Conservation (phyloP, 768 basidiomycete species). For the Austroboletus festivus region DNA sequence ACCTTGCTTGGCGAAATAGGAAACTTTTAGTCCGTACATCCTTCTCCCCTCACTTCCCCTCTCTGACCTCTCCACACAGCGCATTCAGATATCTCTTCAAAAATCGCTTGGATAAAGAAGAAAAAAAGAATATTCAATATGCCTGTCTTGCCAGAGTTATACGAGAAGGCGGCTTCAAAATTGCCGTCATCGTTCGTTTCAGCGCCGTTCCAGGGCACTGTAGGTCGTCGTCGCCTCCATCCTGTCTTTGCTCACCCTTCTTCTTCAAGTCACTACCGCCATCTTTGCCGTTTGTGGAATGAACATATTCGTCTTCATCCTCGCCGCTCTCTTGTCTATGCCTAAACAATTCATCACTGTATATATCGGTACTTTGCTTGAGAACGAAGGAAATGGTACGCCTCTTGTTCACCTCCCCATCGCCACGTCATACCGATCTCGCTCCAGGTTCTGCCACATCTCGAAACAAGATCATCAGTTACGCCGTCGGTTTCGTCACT, state of each 20-base stretch:
- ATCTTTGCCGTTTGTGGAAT: constrained; percentile 90
- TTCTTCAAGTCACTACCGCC: constrained; percentile 70
- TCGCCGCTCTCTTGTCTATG: constrained; percentile 79
- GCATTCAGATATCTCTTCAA: constrained; percentile 82
- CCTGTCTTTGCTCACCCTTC: neutral
- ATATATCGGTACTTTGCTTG: constrained; percentile 82
- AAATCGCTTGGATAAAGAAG: constrained; percentile 71
- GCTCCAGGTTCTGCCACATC: constrained; percentile 24
- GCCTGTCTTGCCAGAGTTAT: constrained; percentile 66
- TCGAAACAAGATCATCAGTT: constrained; percentile 62
- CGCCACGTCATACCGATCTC: constrained; percentile 1
- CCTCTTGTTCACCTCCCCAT: neutral
- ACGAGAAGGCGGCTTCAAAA: constrained; percentile 84
- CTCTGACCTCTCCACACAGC: constrained; percentile 37
- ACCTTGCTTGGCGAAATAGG: constrained; percentile 85
- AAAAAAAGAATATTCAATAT: constrained; percentile 54
- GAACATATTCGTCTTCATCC: constrained; percentile 68
- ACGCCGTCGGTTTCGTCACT: constrained; percentile 65
- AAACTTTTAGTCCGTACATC: constrained; percentile 72
- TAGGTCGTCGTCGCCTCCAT: constrained; percentile 34
- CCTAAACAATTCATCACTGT: constrained; percentile 93
- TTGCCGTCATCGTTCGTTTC: constrained; percentile 71
- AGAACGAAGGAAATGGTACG: constrained; percentile 39
- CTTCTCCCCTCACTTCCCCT: neutral
- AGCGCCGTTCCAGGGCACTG: constrained; percentile 88